Base-by-base conservation (phyloP, 139 green algal genomes). In the Chlorella vulgaris region DNA sequence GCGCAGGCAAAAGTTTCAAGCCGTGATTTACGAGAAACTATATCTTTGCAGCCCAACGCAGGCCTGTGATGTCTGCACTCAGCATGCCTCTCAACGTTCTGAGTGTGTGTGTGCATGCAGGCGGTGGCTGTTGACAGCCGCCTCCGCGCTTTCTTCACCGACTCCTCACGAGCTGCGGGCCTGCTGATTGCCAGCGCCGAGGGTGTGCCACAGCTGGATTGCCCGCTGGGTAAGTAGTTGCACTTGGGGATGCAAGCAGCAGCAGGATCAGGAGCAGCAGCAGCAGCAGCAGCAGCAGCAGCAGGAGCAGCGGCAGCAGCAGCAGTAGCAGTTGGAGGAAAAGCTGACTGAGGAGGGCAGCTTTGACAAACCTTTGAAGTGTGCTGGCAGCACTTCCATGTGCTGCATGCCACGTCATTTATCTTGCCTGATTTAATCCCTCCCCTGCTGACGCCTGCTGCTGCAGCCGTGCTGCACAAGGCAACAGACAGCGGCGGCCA, bases 41-140 rank as follows among this genome's bases (percentile, higher is more conserved):
- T n/a, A n/a, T n/a, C n/a, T n/a, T n/a, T n/a, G n/a, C n/a, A n/a
- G n/a, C n/a, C n/a, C n/a, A n/a, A n/a, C n/a, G n/a, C n/a, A n/a
- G n/a, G n/a, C n/a, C n/a, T n/a, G n/a, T n/a, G n/a, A n/a, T n/a
- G n/a, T n/a, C n/a, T n/a, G n/a, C n/a, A n/a, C n/a, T n/a, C n/a
- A n/a, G n/a, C n/a, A n/a, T n/a, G n/a, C n/a, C n/a, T n/a, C n/a
- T n/a, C n/a, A n/a, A n/a, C n/a, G n/a, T n/a, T n/a, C n/a, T n/a
- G n/a, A n/a, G n/a, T n/a, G n/a, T n/a, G n/a, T n/a, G n/a, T n/a
- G n/a, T n/a, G n/a, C n/a, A n/a, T n/a, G 36, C 53, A 85, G 84
- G 96, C 96, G 26, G 95, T 99, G 29, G 95, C 98, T 80, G 90
- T 75, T 8, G 95, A 93, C 75, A 92, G 78, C 65, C 81, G 94